phyloP scores from a whole-genome alignment of 164 flowering plant species.

The Dillenia suffruticosa region DNA sequence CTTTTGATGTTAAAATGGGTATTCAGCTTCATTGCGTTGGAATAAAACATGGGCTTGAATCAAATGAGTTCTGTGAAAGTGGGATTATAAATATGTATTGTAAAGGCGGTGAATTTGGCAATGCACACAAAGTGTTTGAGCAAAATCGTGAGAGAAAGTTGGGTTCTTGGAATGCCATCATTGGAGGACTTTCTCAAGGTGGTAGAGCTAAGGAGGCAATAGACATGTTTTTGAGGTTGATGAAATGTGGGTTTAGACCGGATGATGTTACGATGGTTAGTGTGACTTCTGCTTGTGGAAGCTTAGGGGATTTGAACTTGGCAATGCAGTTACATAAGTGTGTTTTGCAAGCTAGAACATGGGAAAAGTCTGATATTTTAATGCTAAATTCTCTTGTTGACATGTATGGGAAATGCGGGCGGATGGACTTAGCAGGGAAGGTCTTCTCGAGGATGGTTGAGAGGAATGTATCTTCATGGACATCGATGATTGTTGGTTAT shows the following conservation, averaged over 20 bases:
- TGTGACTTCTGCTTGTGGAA: slow-evolving; percentile 60
- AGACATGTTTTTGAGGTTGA: slow-evolving; percentile 31
- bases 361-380: slow-evolving; percentile 33
- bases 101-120: slow-evolving; percentile 37
- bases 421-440: slow-evolving; percentile 46
- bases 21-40: slow-evolving; percentile 39
- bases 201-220: slow-evolving; percentile 45
- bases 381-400: slow-evolving; percentile 53
- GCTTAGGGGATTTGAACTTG: slow-evolving; percentile 45
- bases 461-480: slow-evolving; percentile 58
- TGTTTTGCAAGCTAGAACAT: slow-evolving; percentile 36
- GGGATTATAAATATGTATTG: slow-evolving; percentile 48
- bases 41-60: slow-evolving; percentile 32
- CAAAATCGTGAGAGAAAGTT: slow-evolving; percentile 44
- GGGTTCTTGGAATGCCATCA: slow-evolving; percentile 69
- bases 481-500: slow-evolving; percentile 56
- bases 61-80: slow-evolving; percentile 50
- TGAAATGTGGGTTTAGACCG: slow-evolving; percentile 40
- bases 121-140: slow-evolving; percentile 55
- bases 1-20: slow-evolving; percentile 21
- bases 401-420: slow-evolving; percentile 71
- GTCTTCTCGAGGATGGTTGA: slow-evolving; percentile 35
- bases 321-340: slow-evolving; percentile 60
- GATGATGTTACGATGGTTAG: slow-evolving; percentile 68
- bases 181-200: slow-evolving; percentile 49